Conservation (phyloP, 2,329 filamentous ascomycete species). For the Calonectria leucothoes region DNA sequence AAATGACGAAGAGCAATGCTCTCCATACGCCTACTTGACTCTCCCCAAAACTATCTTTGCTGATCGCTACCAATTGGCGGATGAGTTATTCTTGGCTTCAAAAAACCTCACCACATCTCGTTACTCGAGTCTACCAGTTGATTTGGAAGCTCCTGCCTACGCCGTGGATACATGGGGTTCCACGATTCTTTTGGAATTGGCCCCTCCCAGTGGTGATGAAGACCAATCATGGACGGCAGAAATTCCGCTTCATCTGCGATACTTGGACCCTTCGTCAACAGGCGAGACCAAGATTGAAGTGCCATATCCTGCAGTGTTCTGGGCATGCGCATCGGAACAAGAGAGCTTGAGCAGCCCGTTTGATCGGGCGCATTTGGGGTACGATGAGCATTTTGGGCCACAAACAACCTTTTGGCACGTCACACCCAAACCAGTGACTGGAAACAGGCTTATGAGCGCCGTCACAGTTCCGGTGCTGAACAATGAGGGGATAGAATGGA, state of each 20-base stretch:
- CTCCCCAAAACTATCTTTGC: slow-evolving; percentile 85
- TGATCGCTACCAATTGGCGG: slow-evolving; percentile 86
- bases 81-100: slow-evolving; percentile 80
- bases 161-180: slow-evolving; percentile 83
- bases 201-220: slow-evolving; percentile 57
- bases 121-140: slow-evolving; percentile 79
- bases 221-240: slow-evolving; percentile 70
- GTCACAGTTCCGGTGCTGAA: slow-evolving; percentile 76
- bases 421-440: slow-evolving; percentile 57
- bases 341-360: slow-evolving; percentile 86
- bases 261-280: slow-evolving; percentile 72
- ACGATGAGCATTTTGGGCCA: slow-evolving; percentile 81
- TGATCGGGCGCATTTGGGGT: slow-evolving; percentile 85
- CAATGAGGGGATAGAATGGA: slow-evolving; percentile 58
- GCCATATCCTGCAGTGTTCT: slow-evolving; percentile 88
- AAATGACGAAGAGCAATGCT: slow-evolving; percentile 70
- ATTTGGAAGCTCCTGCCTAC: slow-evolving; percentile 92
- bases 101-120: slow-evolving; percentile 80
- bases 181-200: slow-evolving; percentile 79
- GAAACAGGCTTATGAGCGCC: slow-evolving; percentile 60
- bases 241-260: slow-evolving; percentile 88
- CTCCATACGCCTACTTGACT: slow-evolving; percentile 83
- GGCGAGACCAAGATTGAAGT: slow-evolving; percentile 69
- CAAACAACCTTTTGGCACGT: slow-evolving; percentile 88
- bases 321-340: slow-evolving; percentile 80